phyloP scores from a whole-genome alignment of 2,329 filamentous ascomycete species.

The Cladosporium sp. region DNA sequence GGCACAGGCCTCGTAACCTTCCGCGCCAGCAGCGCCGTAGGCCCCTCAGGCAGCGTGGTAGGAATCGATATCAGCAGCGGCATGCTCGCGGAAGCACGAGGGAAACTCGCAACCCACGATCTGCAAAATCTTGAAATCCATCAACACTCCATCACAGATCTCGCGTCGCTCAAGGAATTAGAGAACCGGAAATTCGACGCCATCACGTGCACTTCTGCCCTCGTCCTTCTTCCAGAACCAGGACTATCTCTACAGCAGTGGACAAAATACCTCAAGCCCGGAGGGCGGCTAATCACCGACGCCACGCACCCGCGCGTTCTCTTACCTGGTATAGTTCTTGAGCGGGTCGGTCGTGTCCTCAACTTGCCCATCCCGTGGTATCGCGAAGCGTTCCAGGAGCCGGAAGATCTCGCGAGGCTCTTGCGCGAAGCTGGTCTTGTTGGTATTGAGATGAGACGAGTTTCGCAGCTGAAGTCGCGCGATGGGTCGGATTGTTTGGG shows the following conservation, averaged over 20 bases:
- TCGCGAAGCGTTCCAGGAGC: conserved; percentile 31
- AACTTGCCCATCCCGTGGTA: conserved; percentile 33
- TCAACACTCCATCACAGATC: conserved; percentile 35
- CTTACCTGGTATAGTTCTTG: conserved; percentile 34
- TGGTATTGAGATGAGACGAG: conserved; percentile 24
- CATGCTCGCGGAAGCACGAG: conserved; percentile 37
- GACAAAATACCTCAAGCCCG: conserved; percentile 36
- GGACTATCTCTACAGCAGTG: conserved; percentile 34
- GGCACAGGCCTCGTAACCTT: conserved; percentile 43
- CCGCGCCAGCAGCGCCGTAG: conserved; percentile 35
- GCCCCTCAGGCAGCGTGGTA: conserved; percentile 33
- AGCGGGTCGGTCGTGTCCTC: conserved; percentile 32
- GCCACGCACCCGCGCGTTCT: conserved; percentile 36
- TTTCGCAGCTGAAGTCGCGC: conserved; percentile 30
- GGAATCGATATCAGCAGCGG: conserved; percentile 39
- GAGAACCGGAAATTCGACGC: conserved; percentile 24
- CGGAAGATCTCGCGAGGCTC: conserved; percentile 29
- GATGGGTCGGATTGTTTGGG: conserved; percentile 29
- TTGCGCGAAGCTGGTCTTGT: conserved; percentile 34
- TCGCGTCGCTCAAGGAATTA: conserved; percentile 23
- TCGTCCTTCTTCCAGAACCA: conserved; percentile 38
- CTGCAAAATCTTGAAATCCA: conserved; percentile 32
- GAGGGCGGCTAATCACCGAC: conserved; percentile 36
- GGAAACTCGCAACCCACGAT: conserved; percentile 25
- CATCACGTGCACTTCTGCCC: conserved; percentile 37